Evolutionary conservation across 202 grass and related monocot genomes (phyloP), one percentile per base, ranked within the genome.

Genomic region (Hordeum pubiflorum): DNA sequence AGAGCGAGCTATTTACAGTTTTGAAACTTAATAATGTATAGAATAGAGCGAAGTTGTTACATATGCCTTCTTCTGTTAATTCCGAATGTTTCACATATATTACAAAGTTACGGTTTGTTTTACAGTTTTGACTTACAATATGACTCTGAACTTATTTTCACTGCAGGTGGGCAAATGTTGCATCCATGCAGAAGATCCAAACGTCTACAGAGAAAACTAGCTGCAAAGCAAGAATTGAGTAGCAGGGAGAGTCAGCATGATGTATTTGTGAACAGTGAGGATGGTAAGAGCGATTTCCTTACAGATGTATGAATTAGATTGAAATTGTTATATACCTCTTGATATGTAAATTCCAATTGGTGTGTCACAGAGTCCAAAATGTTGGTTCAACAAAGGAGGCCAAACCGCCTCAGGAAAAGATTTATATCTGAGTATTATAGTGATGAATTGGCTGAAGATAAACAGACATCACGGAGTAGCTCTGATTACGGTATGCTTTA

Each of bases 401-500:
- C 86, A 60, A 84, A 88, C 56, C 54, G 70, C 26, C 18, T 80
- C 1, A 66, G 62, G 11, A 18, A 40, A 39, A 84, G 63, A 34
- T 40, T 41, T 55, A 9, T n/a, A 75, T 68, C 61, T 43, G 54
- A 69, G 52, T 40, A 32, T 63, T 66, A 22, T 3, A 61, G 13
- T 41, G 39, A 5, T 32, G 69, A 69, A 40, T 33, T 26, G 32
- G 23, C 60, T 75, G 21, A 83, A 58, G 69, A 69, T 69, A 54
- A 75, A 18, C 11, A 69, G 46, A 69, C 62, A 52, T 61, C 17
- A 13, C 24, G 2, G 32, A 76, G 39, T 73, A 80, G 22, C 54
- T 84, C 69, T 12, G 50, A 79, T 68, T n/a, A 50, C 39, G 81
- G 81, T 88, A 88, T 40, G 62, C 38, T 27, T 32, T 31, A 66